phyloP scores from a whole-genome alignment of 176 grass and related monocot genomes.

The Carex littledalei region DNA sequence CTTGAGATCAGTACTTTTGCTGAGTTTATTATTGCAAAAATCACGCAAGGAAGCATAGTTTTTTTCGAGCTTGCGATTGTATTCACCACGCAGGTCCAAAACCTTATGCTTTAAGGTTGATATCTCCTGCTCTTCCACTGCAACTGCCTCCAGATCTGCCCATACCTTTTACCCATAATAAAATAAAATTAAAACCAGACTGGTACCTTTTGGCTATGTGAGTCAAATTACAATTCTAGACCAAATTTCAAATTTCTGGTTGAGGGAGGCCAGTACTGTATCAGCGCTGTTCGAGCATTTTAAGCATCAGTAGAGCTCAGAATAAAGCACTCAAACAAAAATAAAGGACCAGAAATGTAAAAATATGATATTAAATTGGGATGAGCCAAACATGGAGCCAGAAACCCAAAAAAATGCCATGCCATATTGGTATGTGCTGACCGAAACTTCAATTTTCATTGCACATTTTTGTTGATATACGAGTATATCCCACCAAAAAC shows the following conservation, averaged over 20 bases:
- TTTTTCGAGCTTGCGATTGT: slow-evolving; percentile 41
- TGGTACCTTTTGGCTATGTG: neutral
- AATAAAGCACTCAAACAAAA: slow-evolving; percentile 6
- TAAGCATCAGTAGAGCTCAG: neutral
- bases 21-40: slow-evolving; percentile 63
- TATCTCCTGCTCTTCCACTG: slow-evolving; percentile 78
- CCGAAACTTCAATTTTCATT: neutral
- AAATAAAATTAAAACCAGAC: slow-evolving; percentile 1
- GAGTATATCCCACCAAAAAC: neutral
- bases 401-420: neutral
- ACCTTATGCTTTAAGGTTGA: slow-evolving; percentile 85
- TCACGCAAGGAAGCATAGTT: slow-evolving; percentile 61
- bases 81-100: slow-evolving; percentile 71
- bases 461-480: neutral
- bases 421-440: neutral
- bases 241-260: neutral
- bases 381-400: neutral
- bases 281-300: neutral
- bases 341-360: neutral
- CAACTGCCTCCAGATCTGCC: slow-evolving; percentile 82
- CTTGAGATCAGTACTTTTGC: slow-evolving; percentile 32
- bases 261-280: neutral
- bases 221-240: neutral
- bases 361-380: neutral
- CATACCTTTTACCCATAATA: slow-evolving; percentile 53